phyloP scores from a whole-genome alignment of 805 yeast genomes.

The Candida insectalens region DNA sequence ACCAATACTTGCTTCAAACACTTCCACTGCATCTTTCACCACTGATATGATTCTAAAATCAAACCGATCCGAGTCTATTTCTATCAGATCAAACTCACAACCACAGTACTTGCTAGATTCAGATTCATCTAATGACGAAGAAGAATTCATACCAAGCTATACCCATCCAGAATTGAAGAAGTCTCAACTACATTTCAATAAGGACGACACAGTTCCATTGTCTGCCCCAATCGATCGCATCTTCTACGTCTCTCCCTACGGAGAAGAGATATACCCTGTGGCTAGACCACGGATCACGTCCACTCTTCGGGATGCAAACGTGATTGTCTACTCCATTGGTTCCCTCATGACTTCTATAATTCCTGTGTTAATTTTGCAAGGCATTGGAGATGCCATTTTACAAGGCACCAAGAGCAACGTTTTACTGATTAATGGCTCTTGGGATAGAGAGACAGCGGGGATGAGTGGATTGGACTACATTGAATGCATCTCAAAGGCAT shows the following conservation, averaged over 20 bases:
- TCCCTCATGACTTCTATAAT: slow-evolving; percentile 80
- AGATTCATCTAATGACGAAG: slow-evolving; percentile 17
- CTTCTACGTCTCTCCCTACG: slow-evolving; percentile 77
- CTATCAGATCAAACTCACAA: too few relatives aligned
- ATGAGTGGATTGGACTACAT: slow-evolving; percentile 54
- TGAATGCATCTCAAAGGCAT: slow-evolving; percentile 42
- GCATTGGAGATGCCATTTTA: slow-evolving; percentile 56
- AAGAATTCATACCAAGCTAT: slow-evolving; percentile 60
- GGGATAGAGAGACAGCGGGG: slow-evolving; percentile 73
- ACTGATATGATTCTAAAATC: slow-evolving; percentile 1
- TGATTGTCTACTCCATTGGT: slow-evolving; percentile 73
- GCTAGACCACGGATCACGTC: slow-evolving; percentile 56
- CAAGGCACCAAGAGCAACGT: slow-evolving; percentile 33
- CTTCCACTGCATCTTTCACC: slow-evolving; percentile 1
- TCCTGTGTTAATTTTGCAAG: slow-evolving; percentile 68
- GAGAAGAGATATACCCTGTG: slow-evolving; percentile 72
- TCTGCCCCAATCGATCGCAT: slow-evolving; percentile 65
- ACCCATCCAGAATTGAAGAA: slow-evolving; percentile 69
- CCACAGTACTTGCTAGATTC: neutral
- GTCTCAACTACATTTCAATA: slow-evolving; percentile 68
- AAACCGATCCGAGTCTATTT: too few relatives aligned
- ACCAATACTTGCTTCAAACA: neutral
- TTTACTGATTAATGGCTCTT: slow-evolving; percentile 60
- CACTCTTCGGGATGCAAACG: slow-evolving; percentile 38
- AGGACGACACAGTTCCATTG: slow-evolving; percentile 50